phyloP scores from a whole-genome alignment of 2,329 filamentous ascomycete species.

The Thielaviopsis musarum region DNA sequence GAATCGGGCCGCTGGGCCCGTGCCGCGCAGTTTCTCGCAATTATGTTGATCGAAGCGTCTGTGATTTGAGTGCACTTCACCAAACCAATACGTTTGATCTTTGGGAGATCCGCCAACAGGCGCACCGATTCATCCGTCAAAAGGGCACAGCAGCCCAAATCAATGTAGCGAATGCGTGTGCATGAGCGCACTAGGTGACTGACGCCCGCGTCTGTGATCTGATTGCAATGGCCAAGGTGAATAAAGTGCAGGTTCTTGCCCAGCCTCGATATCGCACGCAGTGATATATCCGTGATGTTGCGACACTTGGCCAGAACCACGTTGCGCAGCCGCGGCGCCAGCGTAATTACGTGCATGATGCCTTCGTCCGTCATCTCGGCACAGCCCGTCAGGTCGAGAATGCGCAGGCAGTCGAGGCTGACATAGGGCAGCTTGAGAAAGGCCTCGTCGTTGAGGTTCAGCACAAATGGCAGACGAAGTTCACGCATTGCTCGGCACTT shows the following conservation, averaged over 20 bases:
- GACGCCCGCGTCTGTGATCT: slow-evolving; percentile 81
- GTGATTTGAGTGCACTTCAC: slow-evolving; percentile 90
- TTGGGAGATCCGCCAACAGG: slow-evolving; percentile 71
- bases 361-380: slow-evolving; percentile 68
- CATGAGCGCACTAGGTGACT: slow-evolving; percentile 68
- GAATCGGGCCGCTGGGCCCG: slow-evolving; percentile 14
- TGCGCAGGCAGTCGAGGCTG: slow-evolving; percentile 73
- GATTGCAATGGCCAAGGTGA: slow-evolving; percentile 81
- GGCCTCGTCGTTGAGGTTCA: slow-evolving; percentile 69
- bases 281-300: slow-evolving; percentile 77
- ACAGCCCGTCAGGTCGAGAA: slow-evolving; percentile 86
- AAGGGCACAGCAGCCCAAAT: slow-evolving; percentile 83
- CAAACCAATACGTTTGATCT: slow-evolving; percentile 82
- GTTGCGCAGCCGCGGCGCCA: slow-evolving; percentile 77
- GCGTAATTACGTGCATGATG: slow-evolving; percentile 72
- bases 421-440: slow-evolving; percentile 58
- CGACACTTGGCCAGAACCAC: slow-evolving; percentile 88
- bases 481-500: slow-evolving; percentile 76
- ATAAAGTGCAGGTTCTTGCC: slow-evolving; percentile 96
- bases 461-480: slow-evolving; percentile 71
- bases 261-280: slow-evolving; percentile 71
- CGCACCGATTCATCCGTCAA: slow-evolving; percentile 78
- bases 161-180: slow-evolving; percentile 92
- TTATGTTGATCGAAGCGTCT: slow-evolving; percentile 53
- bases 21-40: slow-evolving; percentile 13